Base-by-base conservation (phyloP, 805 yeast species). In the Grigorovia yakushimaensis region DNA sequence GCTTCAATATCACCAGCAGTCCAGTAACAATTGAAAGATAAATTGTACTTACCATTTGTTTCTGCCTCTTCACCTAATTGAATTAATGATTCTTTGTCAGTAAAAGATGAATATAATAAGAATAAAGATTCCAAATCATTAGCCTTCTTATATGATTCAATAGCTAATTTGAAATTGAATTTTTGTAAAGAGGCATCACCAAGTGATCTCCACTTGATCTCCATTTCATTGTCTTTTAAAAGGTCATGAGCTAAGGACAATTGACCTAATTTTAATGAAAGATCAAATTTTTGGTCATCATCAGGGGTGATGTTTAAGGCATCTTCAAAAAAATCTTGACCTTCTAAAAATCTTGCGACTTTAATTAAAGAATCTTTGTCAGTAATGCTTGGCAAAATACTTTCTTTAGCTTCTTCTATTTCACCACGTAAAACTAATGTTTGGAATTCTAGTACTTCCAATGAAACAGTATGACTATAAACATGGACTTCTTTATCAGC, bases 361-460 rank as follows among this genome's bases (percentile, higher is more conserved):
- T 88, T 88, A 55, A 81, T 73, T 57, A 80, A 69, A 56, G 86
- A 88, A 39, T 78, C 74, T 53, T 77, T 78, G 30, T 58, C 61
- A 52, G 81, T 83, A 52, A 81, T 76, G 45, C 73, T 77, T 20
- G 84, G 78, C 50, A 82, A 66, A 44, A 73, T 71, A 27, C 73
- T 64, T 54, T 76, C 77, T 49, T 78, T 81, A 7, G 94, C 88
- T 54, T 80, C 84, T 53, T 88, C 96, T 56, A 89, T 69, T 62
- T 94, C 98, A 44, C 97, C 97, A 64, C 98, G 82, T 67, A 91
- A 74, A 3, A 91, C 96, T 48, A 89, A 79, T 1, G 99, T 93
- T 73, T 93, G 98, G 70, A 88, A 89, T 71, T 91, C 98, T 54
- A 93, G 75, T 4, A 93, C 95, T 9, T 88, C 78, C 35, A 91